Evolutionary conservation across 2,329 filamentous ascomycete species (phyloP).

Genomic region (Myotisia sp.): DNA sequence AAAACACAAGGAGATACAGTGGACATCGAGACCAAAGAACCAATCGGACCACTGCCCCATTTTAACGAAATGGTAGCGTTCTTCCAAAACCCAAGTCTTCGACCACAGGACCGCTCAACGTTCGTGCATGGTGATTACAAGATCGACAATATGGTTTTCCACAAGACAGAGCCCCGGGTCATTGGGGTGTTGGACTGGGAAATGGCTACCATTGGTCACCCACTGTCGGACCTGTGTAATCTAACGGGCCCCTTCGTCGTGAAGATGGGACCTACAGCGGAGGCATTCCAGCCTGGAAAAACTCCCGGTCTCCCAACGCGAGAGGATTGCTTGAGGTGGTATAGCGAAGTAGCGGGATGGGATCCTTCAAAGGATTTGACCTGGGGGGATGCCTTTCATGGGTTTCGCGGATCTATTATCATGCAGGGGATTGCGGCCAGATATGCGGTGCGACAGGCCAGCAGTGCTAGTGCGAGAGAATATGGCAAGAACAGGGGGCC

Average conservation of each 20-base stretch:
- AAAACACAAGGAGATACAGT: constrained; percentile 58
- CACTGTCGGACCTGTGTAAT: constrained; percentile 79
- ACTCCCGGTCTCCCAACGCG: constrained; percentile 53
- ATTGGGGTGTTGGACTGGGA: constrained; percentile 97
- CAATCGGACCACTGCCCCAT: constrained; percentile 71
- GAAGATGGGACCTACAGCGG: constrained; percentile 23
- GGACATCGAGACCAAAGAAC: constrained; percentile 61
- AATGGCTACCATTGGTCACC: constrained; percentile 96
- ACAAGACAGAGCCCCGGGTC: constrained; percentile 72
- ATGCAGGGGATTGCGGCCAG: constrained; percentile 88
- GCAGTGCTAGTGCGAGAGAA: constrained; percentile 62
- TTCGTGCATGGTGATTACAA: constrained; percentile 96
- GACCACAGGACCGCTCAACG: constrained; percentile 62
- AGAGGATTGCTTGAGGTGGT: constrained; percentile 50
- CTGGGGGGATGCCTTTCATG: constrained; percentile 51
- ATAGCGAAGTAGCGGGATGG: constrained; percentile 55
- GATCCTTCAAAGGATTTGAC: constrained; percentile 45
- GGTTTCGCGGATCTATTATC: constrained; percentile 46
- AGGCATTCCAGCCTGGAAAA: constrained; percentile 45
- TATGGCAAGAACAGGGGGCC: constrained; percentile 57
- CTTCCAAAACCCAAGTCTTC: constrained; percentile 53
- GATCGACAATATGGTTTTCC: constrained; percentile 80
- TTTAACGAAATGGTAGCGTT: constrained; percentile 67
- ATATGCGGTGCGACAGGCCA: constrained; percentile 73
- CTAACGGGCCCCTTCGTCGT: constrained; percentile 38